Percentiles rank a stretch among this genome's conserved stretches.
These are phyloP conservation scores for Verbascum thapsus DNA, from an alignment of 257 asterid genomes.

Conservation along the genomic window DNA sequence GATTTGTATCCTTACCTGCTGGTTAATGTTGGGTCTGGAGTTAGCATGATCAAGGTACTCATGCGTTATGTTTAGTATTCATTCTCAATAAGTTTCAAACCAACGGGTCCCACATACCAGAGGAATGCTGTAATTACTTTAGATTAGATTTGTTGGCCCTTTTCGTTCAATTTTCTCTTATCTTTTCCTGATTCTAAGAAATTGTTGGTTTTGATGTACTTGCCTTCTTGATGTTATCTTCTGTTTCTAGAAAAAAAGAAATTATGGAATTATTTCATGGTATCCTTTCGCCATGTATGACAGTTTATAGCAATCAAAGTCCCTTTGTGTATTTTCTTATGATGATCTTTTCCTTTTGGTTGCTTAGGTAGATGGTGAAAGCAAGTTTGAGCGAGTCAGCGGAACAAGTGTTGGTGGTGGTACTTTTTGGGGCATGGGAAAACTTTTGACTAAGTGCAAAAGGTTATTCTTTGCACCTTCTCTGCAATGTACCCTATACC, in stretches of 20 bases:
- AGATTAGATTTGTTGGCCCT: not conserved
- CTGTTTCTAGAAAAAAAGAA: not conserved
- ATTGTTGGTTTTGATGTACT: not conserved
- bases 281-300: not conserved
- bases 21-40: constrained; percentile 94
- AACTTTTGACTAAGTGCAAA: constrained; percentile 86
- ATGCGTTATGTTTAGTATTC: too few relatives aligned
- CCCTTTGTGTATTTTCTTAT: constrained; percentile 13
- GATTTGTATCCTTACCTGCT: constrained; percentile 97
- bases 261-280: not conserved
- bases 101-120: not conserved
- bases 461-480: constrained; percentile 49
- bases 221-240: constrained; percentile 11
- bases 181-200: not conserved
- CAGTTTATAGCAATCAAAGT: constrained; percentile 5
- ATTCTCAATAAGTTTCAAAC: too few relatives aligned
- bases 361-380: constrained; percentile 83
- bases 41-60: constrained; percentile 96
- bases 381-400: constrained; percentile 79
- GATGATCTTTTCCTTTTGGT: constrained; percentile 19
- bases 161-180: not conserved
- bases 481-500: constrained; percentile 14
- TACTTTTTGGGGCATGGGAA: constrained; percentile 96
- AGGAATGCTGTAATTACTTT: not conserved
- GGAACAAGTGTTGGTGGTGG: constrained; percentile 99